Percentiles rank a stretch among this genome's conserved stretches.
These are phyloP conservation scores for Ustulina deusta DNA, from an alignment of 2,329 filamentous ascomycete species.

Conservation along the genomic window DNA sequence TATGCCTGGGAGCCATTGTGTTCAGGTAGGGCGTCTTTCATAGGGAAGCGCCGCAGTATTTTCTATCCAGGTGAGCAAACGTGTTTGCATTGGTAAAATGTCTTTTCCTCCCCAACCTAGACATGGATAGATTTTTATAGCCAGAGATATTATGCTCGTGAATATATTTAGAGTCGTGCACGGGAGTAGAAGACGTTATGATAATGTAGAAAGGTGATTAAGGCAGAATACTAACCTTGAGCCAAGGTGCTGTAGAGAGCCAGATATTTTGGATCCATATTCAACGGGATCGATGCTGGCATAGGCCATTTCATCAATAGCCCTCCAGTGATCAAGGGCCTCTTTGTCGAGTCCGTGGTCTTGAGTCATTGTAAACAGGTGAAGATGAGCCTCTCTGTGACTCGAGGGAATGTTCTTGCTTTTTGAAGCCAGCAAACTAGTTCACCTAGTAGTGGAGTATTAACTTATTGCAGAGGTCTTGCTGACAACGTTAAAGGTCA, in stretches of 20 bases:
- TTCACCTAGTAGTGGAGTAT: constrained; percentile 15
- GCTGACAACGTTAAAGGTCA: neutral
- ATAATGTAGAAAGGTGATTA: constrained; percentile 3
- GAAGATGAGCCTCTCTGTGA: constrained; percentile 29
- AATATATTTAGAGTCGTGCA: neutral
- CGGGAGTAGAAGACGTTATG: neutral
- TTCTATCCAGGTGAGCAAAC: neutral
- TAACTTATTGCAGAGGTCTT: neutral
- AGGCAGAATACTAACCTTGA: constrained; percentile 31
- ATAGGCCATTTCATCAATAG: constrained; percentile 40
- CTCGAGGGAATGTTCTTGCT: constrained; percentile 31
- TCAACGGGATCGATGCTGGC: constrained; percentile 35
- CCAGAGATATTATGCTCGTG: neutral
- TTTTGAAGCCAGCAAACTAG: constrained; percentile 18
- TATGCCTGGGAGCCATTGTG: constrained; percentile 10
- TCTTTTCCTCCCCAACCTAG: neutral
- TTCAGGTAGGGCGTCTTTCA: neutral
- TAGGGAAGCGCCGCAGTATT: neutral
- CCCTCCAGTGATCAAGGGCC: constrained; percentile 38
- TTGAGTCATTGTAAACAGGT: constrained; percentile 24
- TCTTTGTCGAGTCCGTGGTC: constrained; percentile 34
- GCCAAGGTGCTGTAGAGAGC: constrained; percentile 20
- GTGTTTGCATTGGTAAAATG: constrained; percentile 7
- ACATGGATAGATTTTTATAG: neutral
- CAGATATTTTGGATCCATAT: constrained; percentile 38